Evolutionary conservation across 768 basidiomycete genomes (phyloP).

Genomic region (Mycena floridula): DNA sequence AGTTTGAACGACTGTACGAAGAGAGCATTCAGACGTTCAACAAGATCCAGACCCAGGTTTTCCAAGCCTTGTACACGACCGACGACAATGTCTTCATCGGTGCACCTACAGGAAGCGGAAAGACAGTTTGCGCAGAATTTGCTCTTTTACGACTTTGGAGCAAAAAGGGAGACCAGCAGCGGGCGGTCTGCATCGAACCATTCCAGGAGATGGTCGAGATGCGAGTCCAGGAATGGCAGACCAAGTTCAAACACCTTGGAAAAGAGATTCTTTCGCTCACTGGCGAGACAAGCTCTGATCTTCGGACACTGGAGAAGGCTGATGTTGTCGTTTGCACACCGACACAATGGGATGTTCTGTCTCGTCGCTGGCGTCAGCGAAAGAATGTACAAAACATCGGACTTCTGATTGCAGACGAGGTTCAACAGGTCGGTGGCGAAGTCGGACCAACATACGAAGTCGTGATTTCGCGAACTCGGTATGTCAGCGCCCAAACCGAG

Average conservation of each 20-base stretch:
- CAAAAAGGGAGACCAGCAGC: conserved; percentile 53
- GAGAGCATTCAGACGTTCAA: conserved; percentile 83
- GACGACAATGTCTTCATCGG: conserved; percentile 97
- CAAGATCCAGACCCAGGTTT: conserved; percentile 99
- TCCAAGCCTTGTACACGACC: conserved; percentile 94
- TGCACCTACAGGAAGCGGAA: conserved; percentile 94
- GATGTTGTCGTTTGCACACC: conserved; percentile 96
- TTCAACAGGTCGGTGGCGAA: conserved; percentile 92
- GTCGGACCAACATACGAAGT: conserved; percentile 96
- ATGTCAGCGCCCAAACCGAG: conserved; percentile 91
- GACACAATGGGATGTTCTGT: conserved; percentile 93
- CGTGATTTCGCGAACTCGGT: conserved; percentile 92
- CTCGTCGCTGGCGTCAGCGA: conserved; percentile 91
- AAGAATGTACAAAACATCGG: conserved; percentile 96
- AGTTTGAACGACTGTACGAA: conserved; percentile 84
- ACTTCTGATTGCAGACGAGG: conserved; percentile 89
- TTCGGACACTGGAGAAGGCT: conserved; percentile 83
- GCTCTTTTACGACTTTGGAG: conserved; percentile 95
- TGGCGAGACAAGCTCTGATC: conserved; percentile 89
- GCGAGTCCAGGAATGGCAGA: conserved; percentile 82
- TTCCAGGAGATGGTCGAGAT: conserved; percentile 97
- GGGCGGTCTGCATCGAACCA: conserved; percentile 94
- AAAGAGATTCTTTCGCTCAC: conserved; percentile 93
- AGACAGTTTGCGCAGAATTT: conserved; percentile 97
- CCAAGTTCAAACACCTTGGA: conserved; percentile 75